Conservation (phyloP, 1,139 yeast genomes). For the Blastobotrys proliferans region DNA sequence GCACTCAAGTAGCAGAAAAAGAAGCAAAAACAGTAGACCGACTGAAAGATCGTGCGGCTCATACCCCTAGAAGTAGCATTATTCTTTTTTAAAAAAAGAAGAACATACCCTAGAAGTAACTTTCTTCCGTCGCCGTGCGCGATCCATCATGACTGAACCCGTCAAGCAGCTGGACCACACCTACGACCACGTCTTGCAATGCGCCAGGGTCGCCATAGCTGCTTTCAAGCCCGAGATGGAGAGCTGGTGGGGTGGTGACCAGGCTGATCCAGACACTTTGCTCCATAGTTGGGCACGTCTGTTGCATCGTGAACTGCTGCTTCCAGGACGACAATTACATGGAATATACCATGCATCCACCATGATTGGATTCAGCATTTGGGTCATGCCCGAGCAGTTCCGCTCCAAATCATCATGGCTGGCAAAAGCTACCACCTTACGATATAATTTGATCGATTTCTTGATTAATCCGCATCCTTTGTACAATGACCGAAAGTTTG, state of each 20-base stretch:
- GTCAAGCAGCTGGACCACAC: too few species aligned
- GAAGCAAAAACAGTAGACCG: neutral
- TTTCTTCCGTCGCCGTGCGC: too few species aligned
- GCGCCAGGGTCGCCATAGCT: neutral
- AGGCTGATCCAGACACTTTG: neutral
- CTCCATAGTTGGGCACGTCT: conserved; percentile 1
- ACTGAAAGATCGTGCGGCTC: neutral
- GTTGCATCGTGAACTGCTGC: conserved; percentile 1
- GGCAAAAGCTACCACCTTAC: neutral
- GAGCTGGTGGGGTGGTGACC: conserved; percentile 9
- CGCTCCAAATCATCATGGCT: too few species aligned
- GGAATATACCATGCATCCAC: neutral
- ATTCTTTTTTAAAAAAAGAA: too few species aligned
- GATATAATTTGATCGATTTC: neutral
- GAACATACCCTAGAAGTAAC: too few species aligned
- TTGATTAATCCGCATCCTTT: conserved; percentile 10
- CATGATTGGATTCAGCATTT: conserved; percentile 5
- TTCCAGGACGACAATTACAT: neutral
- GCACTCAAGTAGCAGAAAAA: too few species aligned
- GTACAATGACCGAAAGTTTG: conserved; percentile 4
- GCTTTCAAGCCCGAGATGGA: conserved; percentile 6
- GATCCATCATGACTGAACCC: too few species aligned
- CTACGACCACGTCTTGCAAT: conserved; percentile 1
- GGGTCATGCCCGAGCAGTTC: neutral
- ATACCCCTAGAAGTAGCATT: too few species aligned